Evolutionary conservation across 2,329 filamentous ascomycete genomes (phyloP).

Genomic region (Coniochaeta sp.): DNA sequence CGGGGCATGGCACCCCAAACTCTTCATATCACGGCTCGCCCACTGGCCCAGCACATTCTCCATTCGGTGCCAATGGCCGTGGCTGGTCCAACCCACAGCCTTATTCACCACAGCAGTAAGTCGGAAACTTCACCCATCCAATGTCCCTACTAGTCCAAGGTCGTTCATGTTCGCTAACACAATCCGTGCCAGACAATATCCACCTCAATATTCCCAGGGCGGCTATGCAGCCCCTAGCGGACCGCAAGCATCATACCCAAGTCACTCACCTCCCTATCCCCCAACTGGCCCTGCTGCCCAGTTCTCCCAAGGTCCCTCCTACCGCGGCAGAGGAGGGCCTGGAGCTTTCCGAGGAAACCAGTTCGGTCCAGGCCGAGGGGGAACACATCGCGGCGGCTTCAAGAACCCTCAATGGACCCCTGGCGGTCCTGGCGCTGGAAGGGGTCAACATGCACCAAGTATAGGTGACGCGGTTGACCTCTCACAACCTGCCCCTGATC

Average conservation of each 20-base stretch:
- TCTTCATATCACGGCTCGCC: constrained; percentile 39
- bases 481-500: constrained; percentile 13
- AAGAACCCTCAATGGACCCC: constrained; percentile 67
- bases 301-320: constrained; percentile 35
- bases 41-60: constrained; percentile 26
- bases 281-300: constrained; percentile 51
- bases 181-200: constrained; percentile 48
- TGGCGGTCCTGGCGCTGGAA: constrained; percentile 31
- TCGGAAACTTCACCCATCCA: constrained; percentile 5
- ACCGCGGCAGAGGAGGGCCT: constrained; percentile 38
- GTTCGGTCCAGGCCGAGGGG: constrained; percentile 41
- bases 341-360: constrained; percentile 55
- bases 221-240: constrained; percentile 45
- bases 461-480: constrained; percentile 22
- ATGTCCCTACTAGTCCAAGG: not conserved
- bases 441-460: constrained; percentile 18
- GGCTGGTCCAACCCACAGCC: constrained; percentile 30
- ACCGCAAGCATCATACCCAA: constrained; percentile 45
- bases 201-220: constrained; percentile 51
- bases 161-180: constrained; percentile 15
- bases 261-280: constrained; percentile 45
- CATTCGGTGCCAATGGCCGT: constrained; percentile 31
- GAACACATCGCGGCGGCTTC: constrained; percentile 50
- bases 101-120: constrained; percentile 34
- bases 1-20: constrained; percentile 31